Evolutionary conservation across 495 filamentous ascomycete species (phyloP), one percentile per base, ranked within the genome.

Genomic region (Collariella sp.): DNA sequence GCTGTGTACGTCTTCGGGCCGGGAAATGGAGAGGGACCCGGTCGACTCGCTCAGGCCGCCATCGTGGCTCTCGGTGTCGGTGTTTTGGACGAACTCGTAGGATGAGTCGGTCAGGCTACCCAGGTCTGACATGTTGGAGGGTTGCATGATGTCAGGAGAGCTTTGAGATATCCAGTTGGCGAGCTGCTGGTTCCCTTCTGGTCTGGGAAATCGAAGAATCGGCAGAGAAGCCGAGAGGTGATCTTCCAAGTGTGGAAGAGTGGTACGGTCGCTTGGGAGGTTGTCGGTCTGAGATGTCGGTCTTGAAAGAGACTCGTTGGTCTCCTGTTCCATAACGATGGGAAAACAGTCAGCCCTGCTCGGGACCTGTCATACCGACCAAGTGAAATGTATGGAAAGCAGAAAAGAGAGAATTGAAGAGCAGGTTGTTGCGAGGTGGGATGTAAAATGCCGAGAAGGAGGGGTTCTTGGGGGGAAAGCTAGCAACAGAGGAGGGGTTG

Each of bases 11-110:
- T 79, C 77, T 47, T 79, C 77, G 46, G 73, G 61, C 52, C 67
- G 70, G 50, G 72, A 62, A 35, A 68, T 65, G 46, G 75, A 70
- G 39, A 79, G 72, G 6, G 79, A 83, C 47, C 76, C 66, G 43
- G 68, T 70, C 22, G 77, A 79, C 55, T 80, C 79, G 48, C 74
- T 75, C 46, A 76, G 60, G 55, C 66, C 70, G 57, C 65, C 76
- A 24, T 74, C 72, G 24, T 71, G 68, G 58, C 68, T 72, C 50
- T 73, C 68, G 39, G 50, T 66, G 38, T 75, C 71, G 11, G 67
- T 70, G 50, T 70, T 67, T 22, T 71, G 66, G 61, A 83, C 74
- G 40, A 83, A 70, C 44, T 81, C 79, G 58, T 79, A 83, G 42
- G 78, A 67, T 55, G 79, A 80, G 57, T 82, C 79, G 56, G 73